A percentile compares a stretch with the other conserved stretches of the same genome.
Conservation (phyloP, 1,139 yeast genomes). For the Kodamaea alishanica region DNA sequence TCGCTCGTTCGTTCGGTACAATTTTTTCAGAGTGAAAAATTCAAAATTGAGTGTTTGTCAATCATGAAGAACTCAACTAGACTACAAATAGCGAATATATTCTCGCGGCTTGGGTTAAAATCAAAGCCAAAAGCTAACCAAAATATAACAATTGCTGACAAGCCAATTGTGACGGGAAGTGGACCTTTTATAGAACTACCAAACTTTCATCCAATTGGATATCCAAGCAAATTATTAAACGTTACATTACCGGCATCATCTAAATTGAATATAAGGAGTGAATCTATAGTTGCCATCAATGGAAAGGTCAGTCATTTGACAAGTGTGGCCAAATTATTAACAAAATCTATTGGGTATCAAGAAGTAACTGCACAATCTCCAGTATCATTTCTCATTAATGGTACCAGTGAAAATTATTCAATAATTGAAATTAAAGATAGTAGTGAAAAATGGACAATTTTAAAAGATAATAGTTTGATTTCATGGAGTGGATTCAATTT, state of each 20-base stretch:
- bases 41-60: too few relatives aligned
- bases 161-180: slow-evolving; percentile 26
- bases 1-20: too few relatives aligned
- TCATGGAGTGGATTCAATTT: slow-evolving; percentile 22
- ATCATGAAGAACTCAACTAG: background rate
- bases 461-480: slow-evolving; percentile 13
- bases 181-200: slow-evolving; percentile 44
- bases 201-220: slow-evolving; percentile 31
- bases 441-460: slow-evolving; percentile 15
- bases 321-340: slow-evolving; percentile 14
- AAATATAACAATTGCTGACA: slow-evolving; percentile 5
- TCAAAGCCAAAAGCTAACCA: background rate
- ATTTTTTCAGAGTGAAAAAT: too few relatives aligned
- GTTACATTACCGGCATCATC: slow-evolving; percentile 36
- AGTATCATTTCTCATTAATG: slow-evolving; percentile 30
- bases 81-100: background rate
- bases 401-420: slow-evolving; percentile 25
- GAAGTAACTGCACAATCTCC: slow-evolving; percentile 23
- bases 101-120: slow-evolving; percentile 1
- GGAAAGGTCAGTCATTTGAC: slow-evolving; percentile 27
- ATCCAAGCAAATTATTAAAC: slow-evolving; percentile 29
- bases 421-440: slow-evolving; percentile 18
- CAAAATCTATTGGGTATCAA: slow-evolving; percentile 22
- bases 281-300: slow-evolving; percentile 33
- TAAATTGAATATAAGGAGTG: slow-evolving; percentile 28